Evolutionary conservation across 495 filamentous ascomycete genomes (phyloP).

Genomic region (Tuber calosporum): DNA sequence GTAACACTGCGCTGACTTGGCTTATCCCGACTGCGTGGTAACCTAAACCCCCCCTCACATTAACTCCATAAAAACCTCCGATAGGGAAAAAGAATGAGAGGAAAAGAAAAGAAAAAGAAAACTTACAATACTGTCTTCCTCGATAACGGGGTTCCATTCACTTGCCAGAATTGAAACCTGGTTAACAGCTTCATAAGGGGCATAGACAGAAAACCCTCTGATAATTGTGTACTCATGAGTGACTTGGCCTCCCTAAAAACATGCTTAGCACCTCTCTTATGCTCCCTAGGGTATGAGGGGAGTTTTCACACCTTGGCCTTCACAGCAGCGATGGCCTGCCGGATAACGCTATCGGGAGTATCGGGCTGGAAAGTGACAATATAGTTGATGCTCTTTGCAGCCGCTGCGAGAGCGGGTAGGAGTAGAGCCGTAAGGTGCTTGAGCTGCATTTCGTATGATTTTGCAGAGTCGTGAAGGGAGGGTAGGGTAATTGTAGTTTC

Average conservation of each 20-base stretch:
- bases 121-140: conserved; percentile 28
- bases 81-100: too few relatives aligned
- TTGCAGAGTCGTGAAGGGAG: neutral
- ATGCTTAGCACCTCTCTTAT: neutral
- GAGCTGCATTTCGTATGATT: conserved; percentile 20
- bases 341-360: conserved; percentile 12
- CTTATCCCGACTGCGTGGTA: conserved; percentile 8
- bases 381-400: conserved; percentile 13
- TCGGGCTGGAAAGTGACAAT: conserved; percentile 15
- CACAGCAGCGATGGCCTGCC: conserved; percentile 11
- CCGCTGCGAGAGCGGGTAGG: conserved; percentile 12
- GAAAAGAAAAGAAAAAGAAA: neutral
- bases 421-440: conserved; percentile 2
- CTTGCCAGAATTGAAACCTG: conserved; percentile 3
- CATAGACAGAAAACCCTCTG: conserved; percentile 23
- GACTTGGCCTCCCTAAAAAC: conserved; percentile 15
- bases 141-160: conserved; percentile 12
- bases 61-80: neutral
- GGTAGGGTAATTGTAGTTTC: neutral
- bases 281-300: neutral
- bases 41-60: neutral
- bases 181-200: conserved; percentile 6
- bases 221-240: conserved; percentile 26
- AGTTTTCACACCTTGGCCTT: conserved; percentile 9
- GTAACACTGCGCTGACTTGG: neutral